Conservation (phyloP, 2,329 filamentous ascomycete species). For the Myrmaecium sp. region DNA sequence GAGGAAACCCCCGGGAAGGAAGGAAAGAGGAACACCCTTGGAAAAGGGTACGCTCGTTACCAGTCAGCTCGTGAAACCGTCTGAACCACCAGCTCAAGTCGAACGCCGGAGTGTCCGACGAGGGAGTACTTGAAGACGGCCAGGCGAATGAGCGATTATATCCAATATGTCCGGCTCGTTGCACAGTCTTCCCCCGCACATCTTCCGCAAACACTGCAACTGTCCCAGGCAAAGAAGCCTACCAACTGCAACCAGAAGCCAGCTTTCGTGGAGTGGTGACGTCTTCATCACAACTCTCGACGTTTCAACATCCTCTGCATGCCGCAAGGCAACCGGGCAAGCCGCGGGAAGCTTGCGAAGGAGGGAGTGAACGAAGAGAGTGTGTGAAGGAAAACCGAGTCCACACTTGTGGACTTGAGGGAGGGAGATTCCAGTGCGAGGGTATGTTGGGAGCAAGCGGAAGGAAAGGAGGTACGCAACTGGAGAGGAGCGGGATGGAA, state of each 20-base stretch:
- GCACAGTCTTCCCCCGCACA: constrained; percentile 15
- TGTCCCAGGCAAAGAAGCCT: no score
- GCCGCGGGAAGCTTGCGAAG: no score
- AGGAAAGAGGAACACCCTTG: constrained; percentile 18
- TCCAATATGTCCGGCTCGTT: constrained; percentile 25
- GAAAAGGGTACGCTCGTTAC: constrained; percentile 28
- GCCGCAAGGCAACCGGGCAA: no score
- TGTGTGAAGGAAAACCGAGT: no score
- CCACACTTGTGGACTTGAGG: no score
- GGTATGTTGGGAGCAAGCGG: no score
- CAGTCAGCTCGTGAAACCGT: constrained; percentile 16
- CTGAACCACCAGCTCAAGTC: constrained; percentile 6
- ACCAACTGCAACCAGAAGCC: no score
- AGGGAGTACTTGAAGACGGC: constrained; percentile 9
- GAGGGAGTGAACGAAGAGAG: no score
- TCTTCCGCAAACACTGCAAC: constrained; percentile 5
- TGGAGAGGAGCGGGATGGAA: no score
- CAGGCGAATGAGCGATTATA: constrained; percentile 26
- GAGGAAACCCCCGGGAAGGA: constrained; percentile 11
- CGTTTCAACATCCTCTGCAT: constrained; percentile 13
- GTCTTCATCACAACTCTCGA: constrained; percentile 2
- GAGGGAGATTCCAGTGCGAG: no score
- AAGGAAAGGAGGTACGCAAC: no score
- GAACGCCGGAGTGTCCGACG: constrained; percentile 13
- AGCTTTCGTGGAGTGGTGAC: neutral